These are phyloP conservation scores for Stachybotrys chlorohalonatus DNA, from an alignment of 2,329 filamentous ascomycete genomes.

Conservation along the genomic window DNA sequence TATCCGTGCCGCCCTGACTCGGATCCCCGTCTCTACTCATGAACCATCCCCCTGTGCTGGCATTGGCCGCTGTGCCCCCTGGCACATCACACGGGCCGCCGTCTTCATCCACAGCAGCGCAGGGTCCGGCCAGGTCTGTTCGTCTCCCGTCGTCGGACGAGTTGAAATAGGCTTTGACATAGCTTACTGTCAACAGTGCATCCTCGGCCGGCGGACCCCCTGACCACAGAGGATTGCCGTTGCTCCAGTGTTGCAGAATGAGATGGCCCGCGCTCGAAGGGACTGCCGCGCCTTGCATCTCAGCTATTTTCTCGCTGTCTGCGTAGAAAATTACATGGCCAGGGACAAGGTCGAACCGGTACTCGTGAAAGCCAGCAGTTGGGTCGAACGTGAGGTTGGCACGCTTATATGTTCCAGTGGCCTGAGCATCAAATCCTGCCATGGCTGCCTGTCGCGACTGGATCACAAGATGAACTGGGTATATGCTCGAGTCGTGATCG, in stretches of 20 bases:
- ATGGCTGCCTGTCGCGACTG: conserved; percentile 53
- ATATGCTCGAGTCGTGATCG: conserved; percentile 36
- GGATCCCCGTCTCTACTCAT: conserved; percentile 5
- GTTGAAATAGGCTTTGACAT: conserved; percentile 76
- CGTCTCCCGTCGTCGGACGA: conserved; percentile 35
- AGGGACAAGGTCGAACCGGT: conserved; percentile 66
- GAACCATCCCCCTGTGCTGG: conserved; percentile 11
- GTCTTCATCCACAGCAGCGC: conserved; percentile 4
- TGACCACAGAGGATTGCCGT: conserved; percentile 64
- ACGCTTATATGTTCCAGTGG: conserved; percentile 48
- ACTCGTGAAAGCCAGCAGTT: conserved; percentile 60
- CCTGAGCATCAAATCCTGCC: conserved; percentile 52
- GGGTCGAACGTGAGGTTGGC: conserved; percentile 58
- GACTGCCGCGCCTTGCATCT: conserved; percentile 46
- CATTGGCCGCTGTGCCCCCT: conserved; percentile 10
- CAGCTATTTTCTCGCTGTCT: conserved; percentile 48
- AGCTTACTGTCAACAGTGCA: conserved; percentile 54
- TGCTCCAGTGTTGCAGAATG: conserved; percentile 70
- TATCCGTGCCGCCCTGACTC: not conserved
- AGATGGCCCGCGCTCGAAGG: conserved; percentile 56
- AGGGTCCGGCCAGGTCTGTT: conserved; percentile 4
- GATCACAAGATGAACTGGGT: conserved; percentile 64
- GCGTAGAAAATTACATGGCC: conserved; percentile 59
- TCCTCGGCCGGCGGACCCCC: conserved; percentile 58
- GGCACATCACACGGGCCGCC: conserved; percentile 14